Evolutionary conservation across 2,329 filamentous ascomycete genomes (phyloP).

Genomic region (Endoconidiophora polonica): DNA sequence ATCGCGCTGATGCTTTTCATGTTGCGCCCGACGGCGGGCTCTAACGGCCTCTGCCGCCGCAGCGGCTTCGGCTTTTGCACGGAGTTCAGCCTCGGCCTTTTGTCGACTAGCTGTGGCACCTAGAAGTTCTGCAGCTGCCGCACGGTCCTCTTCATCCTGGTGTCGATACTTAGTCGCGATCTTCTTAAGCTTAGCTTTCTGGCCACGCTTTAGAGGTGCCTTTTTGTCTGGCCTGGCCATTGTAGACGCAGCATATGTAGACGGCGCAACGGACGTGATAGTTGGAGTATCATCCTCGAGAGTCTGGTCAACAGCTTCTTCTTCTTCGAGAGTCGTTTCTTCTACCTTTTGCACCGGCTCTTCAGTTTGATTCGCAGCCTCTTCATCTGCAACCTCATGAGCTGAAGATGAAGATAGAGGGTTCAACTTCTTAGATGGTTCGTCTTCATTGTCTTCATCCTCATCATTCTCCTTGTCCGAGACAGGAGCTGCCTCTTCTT

Average conservation of each 20-base stretch:
- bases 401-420: not conserved
- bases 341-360: not conserved
- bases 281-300: slow-evolving; percentile 13
- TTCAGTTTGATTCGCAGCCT: not conserved
- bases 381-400: not conserved
- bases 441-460: slow-evolving; percentile 15
- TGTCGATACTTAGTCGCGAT: slow-evolving; percentile 77
- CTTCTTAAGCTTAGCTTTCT: slow-evolving; percentile 72
- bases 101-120: slow-evolving; percentile 54
- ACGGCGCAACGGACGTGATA: not conserved
- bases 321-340: not conserved
- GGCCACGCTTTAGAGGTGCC: slow-evolving; percentile 47
- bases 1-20: slow-evolving; percentile 58
- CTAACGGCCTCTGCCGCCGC: slow-evolving; percentile 48
- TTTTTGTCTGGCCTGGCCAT: slow-evolving; percentile 27
- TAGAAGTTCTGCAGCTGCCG: slow-evolving; percentile 69
- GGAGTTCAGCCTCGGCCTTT: slow-evolving; percentile 50
- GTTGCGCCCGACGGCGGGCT: slow-evolving; percentile 63
- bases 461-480: slow-evolving; percentile 21
- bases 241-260: slow-evolving; percentile 10
- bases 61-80: slow-evolving; percentile 51
- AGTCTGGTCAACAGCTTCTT: slow-evolving; percentile 14
- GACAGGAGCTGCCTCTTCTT: slow-evolving; percentile 14
- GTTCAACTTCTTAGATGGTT: slow-evolving; percentile 5
- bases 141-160: slow-evolving; percentile 87